Evolutionary conservation across 1,284 basidiomycete species (phyloP), one percentile per base, ranked within the genome.

Genomic region (Ustilago shanxiensis): DNA sequence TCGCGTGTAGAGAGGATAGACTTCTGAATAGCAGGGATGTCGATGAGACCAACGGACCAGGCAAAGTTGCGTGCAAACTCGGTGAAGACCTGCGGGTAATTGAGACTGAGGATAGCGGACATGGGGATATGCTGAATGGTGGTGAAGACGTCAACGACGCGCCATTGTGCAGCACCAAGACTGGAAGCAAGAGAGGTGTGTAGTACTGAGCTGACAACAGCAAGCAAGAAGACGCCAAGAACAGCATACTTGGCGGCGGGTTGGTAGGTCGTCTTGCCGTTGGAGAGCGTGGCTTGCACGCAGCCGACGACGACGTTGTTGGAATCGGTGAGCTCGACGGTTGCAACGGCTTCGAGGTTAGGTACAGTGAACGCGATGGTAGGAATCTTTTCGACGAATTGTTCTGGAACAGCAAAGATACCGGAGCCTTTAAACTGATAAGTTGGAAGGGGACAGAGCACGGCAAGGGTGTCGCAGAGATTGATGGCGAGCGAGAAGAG

Each of bases 261-360:
- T 85, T 93, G 92, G 66, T 90, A 90, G 0, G 91, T 90, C 1
- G 94, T 93, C 90, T 92, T 92, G 11, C 95, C 95, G 84, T 98
- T 99, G 22, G 93, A 91, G 4, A 98, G 88, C 0, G 95, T 96
- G 9, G 94, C 91, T 86, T 96, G 94, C 3, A 98, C 89, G 80
- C 95, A 99, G 0, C 94, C 94, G 51, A 92, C 93, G 67, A 93
- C 88, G 51, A 91, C 90, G 1, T 92, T 92, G 53, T 88, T 87
- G 41, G 90, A 88, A 72, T 94, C 91, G 0, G 88, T 89, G 26
- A 98, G 89, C 10, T 91, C 90, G 58, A 99, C 88, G 73, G 94
- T 93, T 0, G 91, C 95, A 77, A 91, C 94, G 1, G 93, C 95
- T 86, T 98, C 95, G 16, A 98, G 89, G 86, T 98, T 93, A 10